Evolutionary conservation across 2,329 filamentous ascomycete species (phyloP).

Genomic region (Botryotinia convoluta): DNA sequence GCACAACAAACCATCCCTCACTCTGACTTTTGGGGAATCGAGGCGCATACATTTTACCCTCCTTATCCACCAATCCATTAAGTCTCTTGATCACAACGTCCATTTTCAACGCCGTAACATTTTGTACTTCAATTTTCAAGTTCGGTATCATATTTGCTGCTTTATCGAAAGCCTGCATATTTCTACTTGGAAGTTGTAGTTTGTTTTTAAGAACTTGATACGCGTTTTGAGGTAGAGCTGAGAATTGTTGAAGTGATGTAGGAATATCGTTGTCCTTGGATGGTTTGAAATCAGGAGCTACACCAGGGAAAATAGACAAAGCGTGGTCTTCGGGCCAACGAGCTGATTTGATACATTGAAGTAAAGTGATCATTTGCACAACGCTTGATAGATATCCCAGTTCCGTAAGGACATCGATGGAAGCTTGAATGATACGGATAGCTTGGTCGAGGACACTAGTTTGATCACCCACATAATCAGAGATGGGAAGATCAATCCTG

Average conservation of each 20-base stretch:
- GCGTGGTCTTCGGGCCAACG: slow-evolving; percentile 85
- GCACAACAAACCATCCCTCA: slow-evolving; percentile 86
- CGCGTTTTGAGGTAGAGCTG: slow-evolving; percentile 30
- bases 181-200: slow-evolving; percentile 51
- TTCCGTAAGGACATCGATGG: slow-evolving; percentile 90
- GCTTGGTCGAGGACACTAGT: slow-evolving; percentile 87
- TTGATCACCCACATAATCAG: slow-evolving; percentile 95
- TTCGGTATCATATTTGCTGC: slow-evolving; percentile 67
- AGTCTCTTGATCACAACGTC: slow-evolving; percentile 62
- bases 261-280: slow-evolving; percentile 30
- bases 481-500: slow-evolving; percentile 86
- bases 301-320: slow-evolving; percentile 74
- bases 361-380: slow-evolving; percentile 75
- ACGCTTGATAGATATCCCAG: slow-evolving; percentile 77
- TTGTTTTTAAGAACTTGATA: slow-evolving; percentile 49
- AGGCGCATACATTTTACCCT: slow-evolving; percentile 79
- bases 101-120: slow-evolving; percentile 61
- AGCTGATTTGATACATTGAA: slow-evolving; percentile 90
- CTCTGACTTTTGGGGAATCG: slow-evolving; percentile 91
- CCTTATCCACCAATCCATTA: slow-evolving; percentile 63
- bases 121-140: slow-evolving; percentile 59
- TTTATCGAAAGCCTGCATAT: slow-evolving; percentile 48
- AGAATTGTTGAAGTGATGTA: slow-evolving; percentile 37
- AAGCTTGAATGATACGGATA: slow-evolving; percentile 94
- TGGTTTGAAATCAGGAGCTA: slow-evolving; percentile 45